phyloP scores from a whole-genome alignment of 768 basidiomycete genomes.

The Hirschioporus abietinus region DNA sequence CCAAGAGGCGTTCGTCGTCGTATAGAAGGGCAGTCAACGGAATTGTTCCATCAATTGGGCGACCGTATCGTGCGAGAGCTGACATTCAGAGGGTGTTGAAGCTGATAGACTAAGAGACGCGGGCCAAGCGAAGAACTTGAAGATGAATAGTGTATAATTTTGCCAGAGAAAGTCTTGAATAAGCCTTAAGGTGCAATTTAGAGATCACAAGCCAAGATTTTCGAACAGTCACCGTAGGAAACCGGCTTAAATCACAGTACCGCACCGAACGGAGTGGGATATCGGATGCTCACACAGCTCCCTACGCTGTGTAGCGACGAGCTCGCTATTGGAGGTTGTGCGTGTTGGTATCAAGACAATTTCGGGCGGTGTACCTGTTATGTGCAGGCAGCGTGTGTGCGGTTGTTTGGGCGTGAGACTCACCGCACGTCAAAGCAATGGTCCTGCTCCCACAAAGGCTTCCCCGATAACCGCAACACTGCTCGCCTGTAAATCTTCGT shows the following conservation, averaged over 20 bases:
- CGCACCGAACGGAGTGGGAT: neutral
- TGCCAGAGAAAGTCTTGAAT: conserved; percentile 6
- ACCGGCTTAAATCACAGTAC: neutral
- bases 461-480: too few relatives aligned
- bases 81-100: conserved; percentile 9
- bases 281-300: neutral
- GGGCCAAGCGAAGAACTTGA: conserved; percentile 9
- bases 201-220: neutral
- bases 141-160: conserved; percentile 11
- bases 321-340: neutral
- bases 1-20: conserved; percentile 70
- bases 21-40: conserved; percentile 74
- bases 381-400: neutral
- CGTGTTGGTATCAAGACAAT: conserved; percentile 5
- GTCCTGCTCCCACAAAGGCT: too few relatives aligned
- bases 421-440: too few relatives aligned
- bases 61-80: conserved; percentile 49
- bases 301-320: neutral
- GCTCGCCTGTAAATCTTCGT: neutral
- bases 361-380: conserved; percentile 1
- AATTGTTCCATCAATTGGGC: conserved; percentile 66
- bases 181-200: neutral
- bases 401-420: neutral
- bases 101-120: conserved; percentile 6
- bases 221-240: neutral